These are phyloP conservation scores for Penicillium sp. DNA, from an alignment of 2,329 filamentous ascomycete genomes.

Conservation along the genomic window DNA sequence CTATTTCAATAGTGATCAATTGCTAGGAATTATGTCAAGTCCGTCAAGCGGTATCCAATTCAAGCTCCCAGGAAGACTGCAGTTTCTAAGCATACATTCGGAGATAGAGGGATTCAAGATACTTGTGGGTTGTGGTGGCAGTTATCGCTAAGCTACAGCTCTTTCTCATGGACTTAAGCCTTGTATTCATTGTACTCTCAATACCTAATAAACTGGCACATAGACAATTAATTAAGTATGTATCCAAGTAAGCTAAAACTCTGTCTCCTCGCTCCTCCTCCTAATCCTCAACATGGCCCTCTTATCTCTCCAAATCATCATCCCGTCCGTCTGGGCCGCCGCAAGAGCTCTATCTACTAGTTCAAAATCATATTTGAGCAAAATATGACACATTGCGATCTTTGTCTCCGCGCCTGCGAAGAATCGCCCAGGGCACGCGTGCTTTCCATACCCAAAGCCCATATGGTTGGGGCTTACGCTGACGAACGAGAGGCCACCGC, in stretches of 20 bases:
- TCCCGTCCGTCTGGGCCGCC: background rate
- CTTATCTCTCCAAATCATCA: conserved; percentile 5
- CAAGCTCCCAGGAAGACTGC: background rate
- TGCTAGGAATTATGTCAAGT: background rate
- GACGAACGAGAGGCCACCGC: background rate
- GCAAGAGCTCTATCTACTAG: conserved; percentile 10
- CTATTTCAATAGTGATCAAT: background rate
- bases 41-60: background rate
- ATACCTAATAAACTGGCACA: background rate
- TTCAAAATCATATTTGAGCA: conserved; percentile 36
- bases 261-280: background rate
- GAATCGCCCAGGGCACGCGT: conserved; percentile 11
- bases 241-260: background rate
- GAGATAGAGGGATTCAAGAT: background rate
- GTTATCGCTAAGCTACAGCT: background rate
- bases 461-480: background rate
- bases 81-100: background rate
- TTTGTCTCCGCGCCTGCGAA: conserved; percentile 1
- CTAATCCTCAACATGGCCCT: conserved; percentile 6
- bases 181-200: background rate
- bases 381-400: conserved; percentile 3
- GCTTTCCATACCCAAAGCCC: conserved; percentile 7
- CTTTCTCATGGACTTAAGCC: background rate
- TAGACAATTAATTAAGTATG: background rate
- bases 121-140: background rate